Percentiles rank a stretch among this genome's conserved stretches.
phyloP scores from a whole-genome alignment of 352 stramenopile species.

The Pythium biforme region DNA sequence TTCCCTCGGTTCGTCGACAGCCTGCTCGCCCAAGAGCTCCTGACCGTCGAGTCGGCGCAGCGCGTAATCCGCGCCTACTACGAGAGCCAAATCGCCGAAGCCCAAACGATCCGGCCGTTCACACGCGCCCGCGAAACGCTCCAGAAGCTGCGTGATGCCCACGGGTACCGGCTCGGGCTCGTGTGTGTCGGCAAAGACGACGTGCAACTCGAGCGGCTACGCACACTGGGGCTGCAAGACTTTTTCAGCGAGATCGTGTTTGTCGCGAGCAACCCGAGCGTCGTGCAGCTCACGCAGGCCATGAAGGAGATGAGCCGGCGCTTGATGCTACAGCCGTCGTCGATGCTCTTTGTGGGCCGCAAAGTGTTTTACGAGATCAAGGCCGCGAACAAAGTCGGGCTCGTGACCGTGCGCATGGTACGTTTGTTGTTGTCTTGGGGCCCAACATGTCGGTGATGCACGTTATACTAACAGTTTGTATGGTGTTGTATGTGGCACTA shows the following conservation, averaged over 20 bases:
- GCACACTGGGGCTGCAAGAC: constrained; percentile 57
- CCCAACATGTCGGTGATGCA: too few species aligned
- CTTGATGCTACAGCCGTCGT: constrained; percentile 65
- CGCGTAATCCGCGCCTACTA: constrained; percentile 78
- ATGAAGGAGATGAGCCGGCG: constrained; percentile 72
- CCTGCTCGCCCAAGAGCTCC: constrained; percentile 46
- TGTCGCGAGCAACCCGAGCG: constrained; percentile 62
- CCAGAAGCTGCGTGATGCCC: constrained; percentile 41
- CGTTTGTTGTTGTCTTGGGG: constrained; percentile 15
- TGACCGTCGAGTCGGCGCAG: constrained; percentile 45
- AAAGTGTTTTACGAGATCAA: constrained; percentile 90
- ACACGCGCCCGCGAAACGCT: constrained; percentile 48
- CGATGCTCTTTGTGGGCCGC: constrained; percentile 78
- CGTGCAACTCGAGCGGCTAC: constrained; percentile 71
- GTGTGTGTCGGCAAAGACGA: constrained; percentile 75
- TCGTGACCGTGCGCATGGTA: constrained; percentile 80
- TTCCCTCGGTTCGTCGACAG: constrained; percentile 85
- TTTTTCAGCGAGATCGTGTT: constrained; percentile 69
- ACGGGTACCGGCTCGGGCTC: constrained; percentile 61
- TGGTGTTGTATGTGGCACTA: too few species aligned
- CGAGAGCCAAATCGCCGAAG: constrained; percentile 71
- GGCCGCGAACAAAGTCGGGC: constrained; percentile 71
- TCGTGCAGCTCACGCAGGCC: constrained; percentile 56
- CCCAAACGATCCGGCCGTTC: constrained; percentile 68
- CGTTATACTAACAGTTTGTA: too few species aligned